Base-by-base conservation (phyloP, 2,329 filamentous ascomycete genomes). In the Talaromyces islandicus region DNA sequence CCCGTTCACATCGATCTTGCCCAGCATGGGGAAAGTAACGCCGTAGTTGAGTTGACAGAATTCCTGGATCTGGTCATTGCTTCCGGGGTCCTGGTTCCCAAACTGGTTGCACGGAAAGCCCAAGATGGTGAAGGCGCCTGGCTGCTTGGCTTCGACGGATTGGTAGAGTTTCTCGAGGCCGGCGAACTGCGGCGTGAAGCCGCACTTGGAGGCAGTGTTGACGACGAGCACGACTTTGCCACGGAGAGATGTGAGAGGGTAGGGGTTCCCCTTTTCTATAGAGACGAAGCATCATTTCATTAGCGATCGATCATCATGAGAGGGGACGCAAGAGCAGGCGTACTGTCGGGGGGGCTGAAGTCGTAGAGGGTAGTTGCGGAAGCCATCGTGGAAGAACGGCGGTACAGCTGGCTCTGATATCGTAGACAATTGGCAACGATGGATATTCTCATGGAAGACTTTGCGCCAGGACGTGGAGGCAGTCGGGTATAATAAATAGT, bases 31-130 rank as follows among this genome's bases (percentile, higher is more conserved):
- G 82, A 97, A 97, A 56, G 82, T 87, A 66, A 97, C 92, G 75
- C 92, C 90, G 76, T 96, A 97, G 84, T 97, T 97, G 75, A 94
- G 63, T 80, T 91, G 89, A 83, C 92, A 97, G 80, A 92, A 92
- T 66, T 78, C 79, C 78, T 92, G 88, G 75, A 93, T 92, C 59
- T 92, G 86, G 61, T 92, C 89, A 75, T 91, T 83, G 75, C 80
- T 82, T 70, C 91, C 92, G 30, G 93, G 93, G 73, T 97, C 94
- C 78, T 99, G 94, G 67, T 79, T 78, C 71, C 88, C 90, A 78
- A 99, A 99, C 79, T 99, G 94, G 83, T 97, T 99, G 87, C 93
- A 97, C 60, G 94, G 94, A 80, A 99, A 97, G 69, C 92, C 94
- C 72, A 99, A 83, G 78, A 99, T 86, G 70, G 86, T 82, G 74